Base-by-base conservation (phyloP, 345 rosid species). In the Syzygium aqueum region DNA sequence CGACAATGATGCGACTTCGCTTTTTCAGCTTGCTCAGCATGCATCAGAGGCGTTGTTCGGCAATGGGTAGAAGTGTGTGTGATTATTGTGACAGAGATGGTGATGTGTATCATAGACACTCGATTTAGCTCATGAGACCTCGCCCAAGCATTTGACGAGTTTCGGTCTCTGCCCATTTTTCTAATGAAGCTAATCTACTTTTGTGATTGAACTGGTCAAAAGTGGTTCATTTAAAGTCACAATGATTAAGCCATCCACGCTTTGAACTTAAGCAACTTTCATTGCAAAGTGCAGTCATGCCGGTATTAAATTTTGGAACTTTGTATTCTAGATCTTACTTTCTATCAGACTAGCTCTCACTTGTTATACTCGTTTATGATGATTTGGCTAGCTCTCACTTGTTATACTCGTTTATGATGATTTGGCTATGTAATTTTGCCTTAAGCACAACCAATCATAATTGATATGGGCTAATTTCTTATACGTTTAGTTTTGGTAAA, bases 1-100 rank as follows among this genome's bases (percentile, higher is more conserved):
- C 80, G 46, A 73, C 49, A 73, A 73, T 73, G 80, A 73, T 73
- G 80, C 49, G 40, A 17, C 61, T 52, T 51, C 49, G 21, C 61
- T 23, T 52, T 83, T 49, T 46, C 53, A 83, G 54, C 33, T 83
- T 19, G 85, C 85, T 83, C 33, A 11, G 53, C 49, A 63, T 49
- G 65, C 54, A 43, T 67, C 54, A 37, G 77, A 22, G 85, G 87
- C 77, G 53, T 53, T 88, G 89, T 85, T 85, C 53, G 85, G 86
- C 51, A 84, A 87, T 23, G 88, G 84, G 85, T 88, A 53, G 51
- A 8, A 77, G 89, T 90, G 91, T 51, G 77, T n/a, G 89, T 85
- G 85, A 89, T 90, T 84, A 86, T 90, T 28, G 85, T 56, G 65
- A 89, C 88, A 77, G 78, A 57, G 13, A 73, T 53, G 53, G 22